Evolutionary conservation across 495 filamentous ascomycete species (phyloP), one percentile per base, ranked within the genome.

Genomic region (Penicillium waksmanii): DNA sequence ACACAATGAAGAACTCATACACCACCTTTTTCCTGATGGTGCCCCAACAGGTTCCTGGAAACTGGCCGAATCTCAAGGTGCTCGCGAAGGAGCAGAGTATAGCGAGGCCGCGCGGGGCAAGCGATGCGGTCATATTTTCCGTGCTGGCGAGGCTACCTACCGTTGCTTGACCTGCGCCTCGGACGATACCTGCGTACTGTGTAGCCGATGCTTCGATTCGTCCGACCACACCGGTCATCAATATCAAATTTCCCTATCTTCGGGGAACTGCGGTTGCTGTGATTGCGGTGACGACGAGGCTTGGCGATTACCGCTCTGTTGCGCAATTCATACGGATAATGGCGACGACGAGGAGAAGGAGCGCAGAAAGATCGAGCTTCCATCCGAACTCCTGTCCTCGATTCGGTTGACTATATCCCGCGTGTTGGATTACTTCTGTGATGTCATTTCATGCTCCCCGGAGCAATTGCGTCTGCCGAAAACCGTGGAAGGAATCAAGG

Each of bases 91-190:
- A 11, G 91, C 94, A 4, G 95, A 98, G 71, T 98, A 98, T 72
- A 96, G 90, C 51, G 90, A 91, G 61, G 89, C 89, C 33, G 95
- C 96, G 46, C 85, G 93, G 64, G 95, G 95, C 51, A 96, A 94
- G 71, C 86, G 91, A n/a, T 98, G 95, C 69, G 95, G 95, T 8
- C 95, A 98, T 78, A 98, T 98, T 60, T 96, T 98, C 80, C 89
- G 91, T 71, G 80, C 80, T 27, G 95, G 93, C 2, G 95, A 98
- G 76, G 91, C 93, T 42, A 92, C 92, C 38, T 98, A 97, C 66
- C 84, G 88, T 51, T 98, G 95, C 80, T 89, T 90, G 70, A 97
- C 94, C 17, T 98, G 95, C 69, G 90, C 90, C 35, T 81, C 86
- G 48, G 92, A 96, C 67, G 90, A 94, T 64, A 95, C 91, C 0